phyloP scores from a whole-genome alignment of 2,329 filamentous ascomycete genomes.

The Epichloe uncinata region DNA sequence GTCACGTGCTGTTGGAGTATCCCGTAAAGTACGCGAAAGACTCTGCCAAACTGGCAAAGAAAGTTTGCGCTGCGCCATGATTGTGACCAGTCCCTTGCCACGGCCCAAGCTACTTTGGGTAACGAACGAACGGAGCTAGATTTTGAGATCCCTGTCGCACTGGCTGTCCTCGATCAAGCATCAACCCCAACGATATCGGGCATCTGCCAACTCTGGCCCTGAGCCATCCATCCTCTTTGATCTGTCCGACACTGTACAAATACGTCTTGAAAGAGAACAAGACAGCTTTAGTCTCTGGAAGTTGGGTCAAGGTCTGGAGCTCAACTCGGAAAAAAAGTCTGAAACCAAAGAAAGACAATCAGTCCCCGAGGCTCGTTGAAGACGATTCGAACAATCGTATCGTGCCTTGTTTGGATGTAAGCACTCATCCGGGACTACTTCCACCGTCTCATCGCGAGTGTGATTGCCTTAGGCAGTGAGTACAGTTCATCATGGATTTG shows the following conservation, averaged over 20 bases:
- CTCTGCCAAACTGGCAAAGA: neutral
- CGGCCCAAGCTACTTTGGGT: neutral
- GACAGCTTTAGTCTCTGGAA: slow-evolving; percentile 32
- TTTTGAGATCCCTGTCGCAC: neutral
- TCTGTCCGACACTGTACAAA: slow-evolving; percentile 31
- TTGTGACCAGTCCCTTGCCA: neutral
- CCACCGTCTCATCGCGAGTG: slow-evolving; percentile 18
- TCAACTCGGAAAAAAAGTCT: slow-evolving; percentile 31
- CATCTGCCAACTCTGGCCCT: slow-evolving; percentile 32
- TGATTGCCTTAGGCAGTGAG: slow-evolving; percentile 25
- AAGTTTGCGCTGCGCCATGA: neutral
- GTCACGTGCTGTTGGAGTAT: slow-evolving; percentile 3
- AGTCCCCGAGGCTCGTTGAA: neutral
- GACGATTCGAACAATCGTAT: neutral
- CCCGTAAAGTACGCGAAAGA: neutral
- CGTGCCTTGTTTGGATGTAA: slow-evolving; percentile 25
- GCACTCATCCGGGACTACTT: slow-evolving; percentile 20
- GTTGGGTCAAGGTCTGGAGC: slow-evolving; percentile 36
- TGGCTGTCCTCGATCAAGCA: neutral
- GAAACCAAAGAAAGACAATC: neutral
- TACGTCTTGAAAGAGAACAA: slow-evolving; percentile 46
- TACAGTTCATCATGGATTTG: slow-evolving; percentile 30
- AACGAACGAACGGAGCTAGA: neutral
- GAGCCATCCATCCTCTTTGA: slow-evolving; percentile 38
- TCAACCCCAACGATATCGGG: slow-evolving; percentile 9